These are phyloP conservation scores for Puccinia hordei DNA, from an alignment of 1,284 basidiomycete genomes.

Conservation along the genomic window DNA sequence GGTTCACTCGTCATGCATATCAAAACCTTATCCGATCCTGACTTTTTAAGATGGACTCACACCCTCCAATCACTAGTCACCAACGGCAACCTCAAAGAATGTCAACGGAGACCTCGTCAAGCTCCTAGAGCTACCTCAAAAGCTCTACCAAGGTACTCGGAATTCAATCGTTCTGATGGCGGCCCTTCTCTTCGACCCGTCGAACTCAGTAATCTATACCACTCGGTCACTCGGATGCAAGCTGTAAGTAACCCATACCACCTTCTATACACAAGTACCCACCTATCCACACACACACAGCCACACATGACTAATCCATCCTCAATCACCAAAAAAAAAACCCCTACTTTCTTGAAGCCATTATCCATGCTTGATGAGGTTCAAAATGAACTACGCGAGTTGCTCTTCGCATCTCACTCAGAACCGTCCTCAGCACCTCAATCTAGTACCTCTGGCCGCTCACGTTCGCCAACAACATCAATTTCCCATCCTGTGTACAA, in stretches of 20 bases:
- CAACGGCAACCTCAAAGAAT: slow-evolving; percentile 17
- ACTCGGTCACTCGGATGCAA: slow-evolving; percentile 47
- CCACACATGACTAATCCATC: not conserved
- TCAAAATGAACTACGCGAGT: slow-evolving; percentile 32
- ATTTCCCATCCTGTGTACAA: not conserved
- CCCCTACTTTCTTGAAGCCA: too few species aligned
- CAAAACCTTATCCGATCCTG: slow-evolving; percentile 40
- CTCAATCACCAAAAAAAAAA: not conserved
- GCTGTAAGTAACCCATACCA: slow-evolving; percentile 3
- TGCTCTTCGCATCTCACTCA: slow-evolving; percentile 13
- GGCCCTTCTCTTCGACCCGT: slow-evolving; percentile 26
- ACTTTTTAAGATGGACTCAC: slow-evolving; percentile 43
- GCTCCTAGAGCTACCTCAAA: not conserved
- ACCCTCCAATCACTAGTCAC: slow-evolving; percentile 38
- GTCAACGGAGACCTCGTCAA: slow-evolving; percentile 25
- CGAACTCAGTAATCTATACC: slow-evolving; percentile 41
- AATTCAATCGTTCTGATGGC: slow-evolving; percentile 11
- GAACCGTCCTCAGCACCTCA: slow-evolving; percentile 9
- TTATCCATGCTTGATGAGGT: slow-evolving; percentile 37
- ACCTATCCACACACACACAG: not conserved
- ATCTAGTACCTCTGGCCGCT: not conserved
- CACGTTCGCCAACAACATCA: not conserved
- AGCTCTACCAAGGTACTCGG: not conserved
- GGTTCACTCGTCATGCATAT: slow-evolving; percentile 50
- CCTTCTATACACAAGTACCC: too few species aligned